phyloP scores from a whole-genome alignment of 345 rosid species.

The Erucastrum elatum region DNA sequence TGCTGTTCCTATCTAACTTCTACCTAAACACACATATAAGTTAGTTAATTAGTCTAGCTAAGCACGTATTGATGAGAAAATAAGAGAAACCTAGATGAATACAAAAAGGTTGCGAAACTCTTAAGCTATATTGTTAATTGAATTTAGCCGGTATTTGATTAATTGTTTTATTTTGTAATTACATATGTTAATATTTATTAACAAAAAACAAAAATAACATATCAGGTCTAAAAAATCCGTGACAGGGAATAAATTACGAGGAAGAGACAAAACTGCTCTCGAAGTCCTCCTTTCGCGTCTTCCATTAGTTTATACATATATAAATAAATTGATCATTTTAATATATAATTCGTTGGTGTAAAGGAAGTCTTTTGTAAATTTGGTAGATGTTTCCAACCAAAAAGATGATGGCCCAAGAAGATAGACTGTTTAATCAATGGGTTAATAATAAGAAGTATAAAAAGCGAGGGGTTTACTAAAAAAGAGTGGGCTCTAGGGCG shows the following conservation, averaged over 20 bases:
- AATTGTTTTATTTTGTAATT: background rate
- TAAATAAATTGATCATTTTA: background rate
- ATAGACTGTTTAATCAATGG: background rate
- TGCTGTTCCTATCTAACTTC: constrained; percentile 20
- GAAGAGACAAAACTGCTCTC: constrained; percentile 13
- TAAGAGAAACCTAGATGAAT: constrained; percentile 1
- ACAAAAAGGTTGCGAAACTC: background rate
- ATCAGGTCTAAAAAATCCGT: constrained; percentile 13
- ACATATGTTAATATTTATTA: background rate
- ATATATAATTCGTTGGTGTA: no score
- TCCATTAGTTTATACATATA: background rate
- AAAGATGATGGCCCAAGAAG: background rate
- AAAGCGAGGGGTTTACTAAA: background rate
- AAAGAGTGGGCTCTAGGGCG: constrained; percentile 14
- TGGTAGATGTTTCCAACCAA: background rate
- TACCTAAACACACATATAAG: constrained; percentile 21
- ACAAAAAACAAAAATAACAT: background rate
- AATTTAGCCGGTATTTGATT: background rate
- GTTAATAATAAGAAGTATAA: background rate
- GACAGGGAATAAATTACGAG: background rate
- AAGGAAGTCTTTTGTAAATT: background rate
- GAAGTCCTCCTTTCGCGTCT: constrained; percentile 22
- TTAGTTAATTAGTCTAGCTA: background rate
- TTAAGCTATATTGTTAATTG: background rate
- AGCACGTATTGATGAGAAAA: background rate